phyloP scores from a whole-genome alignment of 1,284 basidiomycete genomes.

The Pascua sp. region DNA sequence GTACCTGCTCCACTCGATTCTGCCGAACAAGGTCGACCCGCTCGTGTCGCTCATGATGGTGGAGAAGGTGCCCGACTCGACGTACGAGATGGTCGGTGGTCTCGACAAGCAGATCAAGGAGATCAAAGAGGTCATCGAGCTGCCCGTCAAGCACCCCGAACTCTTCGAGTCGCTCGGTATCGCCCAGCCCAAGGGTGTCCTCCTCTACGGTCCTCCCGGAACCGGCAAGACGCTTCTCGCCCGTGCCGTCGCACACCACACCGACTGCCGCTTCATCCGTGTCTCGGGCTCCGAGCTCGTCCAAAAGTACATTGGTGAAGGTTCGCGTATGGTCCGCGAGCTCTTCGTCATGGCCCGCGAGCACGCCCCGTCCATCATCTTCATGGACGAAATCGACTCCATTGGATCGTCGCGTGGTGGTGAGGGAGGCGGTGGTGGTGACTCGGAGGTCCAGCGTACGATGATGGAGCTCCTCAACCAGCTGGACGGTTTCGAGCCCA shows the following conservation, averaged over 20 bases:
- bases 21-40: slow-evolving; percentile 93
- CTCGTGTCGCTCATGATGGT: slow-evolving; percentile 99
- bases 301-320: slow-evolving; percentile 98
- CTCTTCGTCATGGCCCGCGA: slow-evolving; percentile 98
- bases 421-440: slow-evolving; percentile 77
- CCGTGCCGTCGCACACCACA: slow-evolving; percentile 93
- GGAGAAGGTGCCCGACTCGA: slow-evolving; percentile 99
- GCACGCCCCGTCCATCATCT: slow-evolving; percentile 98
- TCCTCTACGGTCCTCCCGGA: slow-evolving; percentile 93
- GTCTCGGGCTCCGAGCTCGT: slow-evolving; percentile 94
- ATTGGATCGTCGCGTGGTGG: slow-evolving; percentile 93
- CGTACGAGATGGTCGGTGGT: slow-evolving; percentile 99
- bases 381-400: slow-evolving; percentile 99
- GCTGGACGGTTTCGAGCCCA: slow-evolving; percentile 94
- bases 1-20: slow-evolving; percentile 88
- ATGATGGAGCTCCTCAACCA: slow-evolving; percentile 98
- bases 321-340: slow-evolving; percentile 92
- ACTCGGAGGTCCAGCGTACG: slow-evolving; percentile 95
- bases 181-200: slow-evolving; percentile 94
- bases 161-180: slow-evolving; percentile 95
- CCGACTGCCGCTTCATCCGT: slow-evolving; percentile 96
- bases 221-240: slow-evolving; percentile 95
- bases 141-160: slow-evolving; percentile 97
- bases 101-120: slow-evolving; percentile 98
- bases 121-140: slow-evolving; percentile 98